These are phyloP conservation scores for Zasmidium citrigriseum DNA, from an alignment of 2,329 filamentous ascomycete genomes.

Conservation along the genomic window DNA sequence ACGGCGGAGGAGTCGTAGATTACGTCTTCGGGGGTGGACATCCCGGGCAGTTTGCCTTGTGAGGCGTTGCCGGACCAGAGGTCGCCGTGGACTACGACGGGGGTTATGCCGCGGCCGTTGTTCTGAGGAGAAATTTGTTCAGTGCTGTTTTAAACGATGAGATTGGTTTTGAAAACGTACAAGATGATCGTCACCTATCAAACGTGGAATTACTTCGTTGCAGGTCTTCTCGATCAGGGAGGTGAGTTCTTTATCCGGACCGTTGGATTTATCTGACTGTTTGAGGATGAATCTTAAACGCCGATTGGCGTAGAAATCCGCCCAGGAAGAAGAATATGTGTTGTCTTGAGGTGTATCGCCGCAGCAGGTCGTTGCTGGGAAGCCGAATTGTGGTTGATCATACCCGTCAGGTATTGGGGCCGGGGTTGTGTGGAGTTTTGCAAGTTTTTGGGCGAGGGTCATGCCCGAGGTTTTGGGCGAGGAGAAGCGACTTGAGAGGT, in stretches of 20 bases:
- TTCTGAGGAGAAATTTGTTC: too few relatives aligned
- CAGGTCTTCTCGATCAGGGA: conserved; percentile 66
- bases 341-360: conserved; percentile 84
- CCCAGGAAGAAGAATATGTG: conserved; percentile 70
- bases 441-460: conserved; percentile 74
- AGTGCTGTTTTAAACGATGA: too few relatives aligned
- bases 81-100: conserved; percentile 86
- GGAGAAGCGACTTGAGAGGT: conserved; percentile 52
- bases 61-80: conserved; percentile 89
- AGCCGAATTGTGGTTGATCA: conserved; percentile 71
- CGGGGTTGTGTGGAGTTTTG: conserved; percentile 73
- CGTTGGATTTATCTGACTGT: conserved; percentile 62
- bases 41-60: conserved; percentile 60
- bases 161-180: too few relatives aligned
- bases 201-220: conserved; percentile 66
- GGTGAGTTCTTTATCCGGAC: conserved; percentile 62
- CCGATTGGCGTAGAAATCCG: conserved; percentile 80
- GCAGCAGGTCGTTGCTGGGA: conserved; percentile 82
- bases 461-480: conserved; percentile 37
- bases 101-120: conserved; percentile 61
- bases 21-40: conserved; percentile 65
- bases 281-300: conserved; percentile 67
- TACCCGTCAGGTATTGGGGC: conserved; percentile 65
- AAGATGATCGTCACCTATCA: conserved; percentile 71
- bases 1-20: conserved; percentile 80